Percentiles rank a stretch among this genome's conserved stretches.
Conservation (phyloP, 2,329 filamentous ascomycete species). For the Phoma sp. region DNA sequence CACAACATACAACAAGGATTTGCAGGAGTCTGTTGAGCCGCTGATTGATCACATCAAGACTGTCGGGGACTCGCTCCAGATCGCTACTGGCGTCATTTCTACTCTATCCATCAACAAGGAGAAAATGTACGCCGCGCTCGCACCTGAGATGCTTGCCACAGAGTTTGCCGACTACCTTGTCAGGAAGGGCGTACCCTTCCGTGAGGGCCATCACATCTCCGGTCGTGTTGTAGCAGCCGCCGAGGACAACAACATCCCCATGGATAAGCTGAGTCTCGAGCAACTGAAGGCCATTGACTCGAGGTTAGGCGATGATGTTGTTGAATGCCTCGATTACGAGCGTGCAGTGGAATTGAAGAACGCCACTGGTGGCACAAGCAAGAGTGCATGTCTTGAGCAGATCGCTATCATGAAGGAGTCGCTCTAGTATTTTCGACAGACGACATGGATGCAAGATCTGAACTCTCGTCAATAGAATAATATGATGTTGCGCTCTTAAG, state of each 20-base stretch:
- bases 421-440: constrained; percentile 28
- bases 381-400: constrained; percentile 69
- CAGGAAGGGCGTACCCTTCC: constrained; percentile 74
- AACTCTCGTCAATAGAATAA: not conserved
- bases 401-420: constrained; percentile 60
- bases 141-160: constrained; percentile 82
- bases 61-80: constrained; percentile 79
- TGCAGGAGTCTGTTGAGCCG: constrained; percentile 88
- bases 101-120: constrained; percentile 74
- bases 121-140: constrained; percentile 79
- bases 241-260: constrained; percentile 69
- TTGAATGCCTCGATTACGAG: constrained; percentile 78
- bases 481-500: not conserved
- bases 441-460: not conserved
- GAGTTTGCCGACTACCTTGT: constrained; percentile 71
- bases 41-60: constrained; percentile 86
- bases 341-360: constrained; percentile 79
- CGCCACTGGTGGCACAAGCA: constrained; percentile 80
- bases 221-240: constrained; percentile 75
- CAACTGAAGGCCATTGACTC: constrained; percentile 72
- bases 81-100: constrained; percentile 79
- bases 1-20: constrained; percentile 87
- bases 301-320: constrained; percentile 74
- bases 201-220: constrained; percentile 80
- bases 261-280: constrained; percentile 71